Evolutionary conservation across 2,329 filamentous ascomycete species (phyloP).

Genomic region (Coniella vitis): DNA sequence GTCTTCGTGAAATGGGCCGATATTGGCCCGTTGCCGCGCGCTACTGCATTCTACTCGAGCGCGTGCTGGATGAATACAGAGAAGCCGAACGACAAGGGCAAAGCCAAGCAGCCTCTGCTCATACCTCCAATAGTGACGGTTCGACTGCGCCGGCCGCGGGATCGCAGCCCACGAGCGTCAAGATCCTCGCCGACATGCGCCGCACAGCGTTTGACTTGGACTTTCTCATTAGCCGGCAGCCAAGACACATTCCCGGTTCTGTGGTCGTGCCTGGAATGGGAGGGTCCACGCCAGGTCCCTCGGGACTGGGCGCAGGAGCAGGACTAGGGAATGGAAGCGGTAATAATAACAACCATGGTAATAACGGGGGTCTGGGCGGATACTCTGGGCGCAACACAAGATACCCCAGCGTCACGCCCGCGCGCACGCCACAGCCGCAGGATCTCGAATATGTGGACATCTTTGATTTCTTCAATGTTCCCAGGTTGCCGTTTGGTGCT

Average conservation of each 20-base stretch:
- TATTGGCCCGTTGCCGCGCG: constrained; percentile 82
- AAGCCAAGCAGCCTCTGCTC: not conserved
- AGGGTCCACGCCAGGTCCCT: constrained; percentile 18
- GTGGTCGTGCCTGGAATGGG: constrained; percentile 18
- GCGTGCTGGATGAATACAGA: constrained; percentile 79
- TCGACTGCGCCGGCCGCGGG: constrained; percentile 39
- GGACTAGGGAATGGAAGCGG: no score
- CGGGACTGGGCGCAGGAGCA: not conserved
- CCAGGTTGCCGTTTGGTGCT: constrained; percentile 53
- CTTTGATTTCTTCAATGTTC: constrained; percentile 92
- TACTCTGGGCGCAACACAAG: constrained; percentile 32
- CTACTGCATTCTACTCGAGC: constrained; percentile 71
- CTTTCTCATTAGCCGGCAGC: constrained; percentile 80
- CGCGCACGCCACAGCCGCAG: constrained; percentile 66
- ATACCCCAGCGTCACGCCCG: constrained; percentile 49
- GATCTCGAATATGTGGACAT: constrained; percentile 88
- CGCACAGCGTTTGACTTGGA: constrained; percentile 86
- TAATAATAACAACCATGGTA: no score
- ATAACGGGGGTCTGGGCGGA: not conserved
- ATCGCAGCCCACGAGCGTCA: constrained; percentile 62
- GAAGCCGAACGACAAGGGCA: constrained; percentile 67
- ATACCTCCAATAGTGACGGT: no score
- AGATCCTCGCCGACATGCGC: constrained; percentile 86
- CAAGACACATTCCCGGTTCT: constrained; percentile 3
- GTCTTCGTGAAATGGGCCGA: constrained; percentile 69